phyloP scores from a whole-genome alignment of 2,329 filamentous ascomycete species.

The Penicillium sumatraense region DNA sequence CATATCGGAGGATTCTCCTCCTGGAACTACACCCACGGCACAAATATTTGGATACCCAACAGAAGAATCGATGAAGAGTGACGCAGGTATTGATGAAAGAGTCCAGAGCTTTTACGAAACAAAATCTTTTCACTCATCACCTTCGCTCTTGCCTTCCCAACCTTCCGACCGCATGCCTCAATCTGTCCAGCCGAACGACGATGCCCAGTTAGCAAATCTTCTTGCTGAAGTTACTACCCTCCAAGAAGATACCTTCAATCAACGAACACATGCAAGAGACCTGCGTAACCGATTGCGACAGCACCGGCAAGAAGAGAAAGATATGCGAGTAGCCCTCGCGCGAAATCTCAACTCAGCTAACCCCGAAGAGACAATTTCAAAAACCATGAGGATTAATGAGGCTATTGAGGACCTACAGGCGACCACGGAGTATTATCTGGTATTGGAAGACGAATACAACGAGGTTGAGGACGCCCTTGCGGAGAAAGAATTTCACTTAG shows the following conservation, averaged over 20 bases:
- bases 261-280: conserved; percentile 25
- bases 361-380: conserved; percentile 9
- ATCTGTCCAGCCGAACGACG: neutral
- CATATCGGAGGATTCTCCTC: neutral
- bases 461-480: conserved; percentile 32
- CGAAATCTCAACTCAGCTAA: conserved; percentile 27
- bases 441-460: conserved; percentile 30
- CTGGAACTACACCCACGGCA: neutral
- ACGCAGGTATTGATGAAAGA: neutral
- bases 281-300: conserved; percentile 27
- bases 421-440: conserved; percentile 27
- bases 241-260: conserved; percentile 20
- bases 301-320: conserved; percentile 30
- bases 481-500: conserved; percentile 31
- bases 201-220: conserved; percentile 3
- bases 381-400: conserved; percentile 6
- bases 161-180: neutral
- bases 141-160: neutral
- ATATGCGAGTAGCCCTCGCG: conserved; percentile 24
- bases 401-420: conserved; percentile 26
- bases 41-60: neutral
- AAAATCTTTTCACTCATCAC: neutral
- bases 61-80: neutral
- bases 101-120: neutral
- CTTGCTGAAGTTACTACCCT: conserved; percentile 15